Base-by-base conservation (phyloP, 2,329 filamentous ascomycete species). In the Coniochaeta sp. region DNA sequence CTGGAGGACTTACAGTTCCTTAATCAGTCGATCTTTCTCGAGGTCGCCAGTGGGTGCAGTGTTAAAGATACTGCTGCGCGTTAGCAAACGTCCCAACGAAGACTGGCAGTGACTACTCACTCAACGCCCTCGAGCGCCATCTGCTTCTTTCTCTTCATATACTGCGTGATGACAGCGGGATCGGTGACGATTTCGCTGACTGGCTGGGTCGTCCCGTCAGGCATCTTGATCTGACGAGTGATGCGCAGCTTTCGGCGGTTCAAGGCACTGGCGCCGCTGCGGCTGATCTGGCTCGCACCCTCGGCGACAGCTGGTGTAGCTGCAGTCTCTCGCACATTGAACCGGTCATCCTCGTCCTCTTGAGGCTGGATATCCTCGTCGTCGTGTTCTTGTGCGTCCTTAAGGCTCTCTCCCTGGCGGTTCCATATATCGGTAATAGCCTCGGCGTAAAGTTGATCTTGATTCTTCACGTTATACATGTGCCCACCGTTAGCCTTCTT, bases 401-500 rank as follows among this genome's bases (percentile, higher is more conserved):
- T 85, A 6, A 97, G 75, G 50, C 86, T 92, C 13, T 80, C 72
- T 67, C 87, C 89, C 67, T 97, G 92, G 58, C 87, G 85, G 55
- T 90, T 85, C 94, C 94, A 99, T 55, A 97, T 96, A 55, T 89
- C 84, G 52, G 85, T 82, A 59, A 99, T 96, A 20, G 90, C 90
- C 50, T 91, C 86, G 59, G 95, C 90, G 66, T 99, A 99, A 61
- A 90, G 87, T 56, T 83, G 85, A 63, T 97, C 90, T 67, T 99
- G 94, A 58, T 89, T 86, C 64, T 92, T 94, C 55, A 99, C 94
- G 57, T 99, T 99, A 73, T 99, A 99, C 60, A 89, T 91, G 69
- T 99, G 94, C 0, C 94, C 94, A 51, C 91, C 91, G 57, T 94
- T 92, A n/a, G 88, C 88, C 64, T 91, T 89, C 57, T 94, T 83